Conservation (phyloP, 2,329 filamentous ascomycete species). For the Clarireedia paspali region DNA sequence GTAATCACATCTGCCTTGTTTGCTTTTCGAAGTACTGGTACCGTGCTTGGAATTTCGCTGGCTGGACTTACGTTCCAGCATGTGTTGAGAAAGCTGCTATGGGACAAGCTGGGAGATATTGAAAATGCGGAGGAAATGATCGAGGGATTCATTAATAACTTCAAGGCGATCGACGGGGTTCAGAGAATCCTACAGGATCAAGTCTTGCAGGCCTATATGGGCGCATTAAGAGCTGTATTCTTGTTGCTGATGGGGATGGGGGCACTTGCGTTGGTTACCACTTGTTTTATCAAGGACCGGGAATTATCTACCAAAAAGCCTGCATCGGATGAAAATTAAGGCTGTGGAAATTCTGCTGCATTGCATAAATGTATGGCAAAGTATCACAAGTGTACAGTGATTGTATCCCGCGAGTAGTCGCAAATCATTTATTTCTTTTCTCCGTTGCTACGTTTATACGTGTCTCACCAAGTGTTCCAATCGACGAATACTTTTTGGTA, state of each 20-base stretch:
- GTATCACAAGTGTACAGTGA: too few relatives aligned
- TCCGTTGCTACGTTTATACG: too few relatives aligned
- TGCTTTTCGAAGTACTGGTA: conserved; percentile 66
- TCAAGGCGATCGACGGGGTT: neutral
- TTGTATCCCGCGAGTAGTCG: too few relatives aligned
- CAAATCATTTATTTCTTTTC: too few relatives aligned
- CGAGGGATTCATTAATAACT: neutral
- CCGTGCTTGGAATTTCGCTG: conserved; percentile 53
- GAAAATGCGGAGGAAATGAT: conserved; percentile 1
- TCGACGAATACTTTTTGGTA: too few relatives aligned
- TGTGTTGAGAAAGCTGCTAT: conserved; percentile 1
- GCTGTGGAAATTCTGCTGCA: too few relatives aligned
- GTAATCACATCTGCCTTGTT: conserved; percentile 71
- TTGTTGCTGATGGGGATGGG: conserved; percentile 3
- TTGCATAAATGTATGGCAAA: too few relatives aligned
- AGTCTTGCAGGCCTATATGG: conserved; percentile 4
- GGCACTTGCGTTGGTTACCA: neutral
- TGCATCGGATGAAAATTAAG: neutral
- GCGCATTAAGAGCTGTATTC: conserved; percentile 3
- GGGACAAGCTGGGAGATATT: conserved; percentile 10
- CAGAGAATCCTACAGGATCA: neutral
- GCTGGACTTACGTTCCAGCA: conserved; percentile 13
- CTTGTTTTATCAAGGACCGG: neutral
- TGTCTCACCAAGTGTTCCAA: too few relatives aligned
- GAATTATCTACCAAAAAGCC: neutral